Percentiles rank a stretch among this genome's conserved stretches.
Conservation (phyloP, 768 basidiomycete species). For the Hericium coralloides region DNA sequence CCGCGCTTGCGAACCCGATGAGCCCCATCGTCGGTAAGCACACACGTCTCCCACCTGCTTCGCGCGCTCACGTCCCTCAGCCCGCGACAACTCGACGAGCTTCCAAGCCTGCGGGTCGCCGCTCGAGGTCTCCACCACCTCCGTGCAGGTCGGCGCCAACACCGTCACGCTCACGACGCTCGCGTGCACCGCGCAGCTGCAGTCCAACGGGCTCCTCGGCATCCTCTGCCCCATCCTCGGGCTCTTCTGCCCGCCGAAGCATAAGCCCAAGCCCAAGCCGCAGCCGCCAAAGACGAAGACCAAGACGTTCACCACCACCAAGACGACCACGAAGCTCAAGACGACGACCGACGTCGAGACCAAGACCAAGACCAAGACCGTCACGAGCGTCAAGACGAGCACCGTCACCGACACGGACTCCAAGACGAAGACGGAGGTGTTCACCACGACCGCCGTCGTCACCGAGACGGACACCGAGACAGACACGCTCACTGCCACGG, state of each 20-base stretch:
- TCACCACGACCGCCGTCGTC: neutral
- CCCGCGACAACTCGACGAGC: neutral
- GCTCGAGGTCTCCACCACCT: neutral
- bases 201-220: neutral
- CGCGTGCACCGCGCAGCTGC: neutral
- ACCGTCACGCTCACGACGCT: neutral
- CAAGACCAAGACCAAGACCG: neutral
- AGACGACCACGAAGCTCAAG: neutral
- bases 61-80: neutral
- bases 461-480: neutral
- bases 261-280: neutral
- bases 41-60: neutral
- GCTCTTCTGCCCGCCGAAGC: slow-evolving; percentile 5
- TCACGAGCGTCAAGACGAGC: neutral
- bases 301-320: slow-evolving; percentile 1
- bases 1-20: neutral
- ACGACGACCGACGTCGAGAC: neutral
- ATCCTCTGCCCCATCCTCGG: slow-evolving; percentile 7
- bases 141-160: neutral
- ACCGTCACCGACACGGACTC: slow-evolving; percentile 5
- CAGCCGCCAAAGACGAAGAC: neutral
- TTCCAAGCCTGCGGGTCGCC: neutral
- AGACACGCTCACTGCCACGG: neutral
- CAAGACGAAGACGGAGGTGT: slow-evolving; percentile 1
- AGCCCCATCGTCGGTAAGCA: neutral